Conservation (phyloP, 768 basidiomycete species). For the Lentinus brumalis region DNA sequence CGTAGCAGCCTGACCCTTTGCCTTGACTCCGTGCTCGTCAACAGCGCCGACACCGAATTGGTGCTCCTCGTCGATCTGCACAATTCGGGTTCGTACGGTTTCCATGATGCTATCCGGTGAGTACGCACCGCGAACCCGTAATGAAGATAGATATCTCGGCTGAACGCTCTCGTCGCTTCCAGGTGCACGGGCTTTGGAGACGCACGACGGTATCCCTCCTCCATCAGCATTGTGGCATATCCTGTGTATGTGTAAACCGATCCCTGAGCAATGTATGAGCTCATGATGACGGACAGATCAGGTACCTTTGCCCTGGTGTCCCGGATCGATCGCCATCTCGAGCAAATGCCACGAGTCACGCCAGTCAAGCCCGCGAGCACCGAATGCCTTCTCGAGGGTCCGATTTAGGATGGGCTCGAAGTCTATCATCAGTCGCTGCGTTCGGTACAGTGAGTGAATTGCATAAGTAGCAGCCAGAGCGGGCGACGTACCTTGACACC, state of each 20-base stretch:
- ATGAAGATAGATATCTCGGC: slow-evolving; percentile 23
- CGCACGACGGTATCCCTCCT: slow-evolving; percentile 20
- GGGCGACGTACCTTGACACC: slow-evolving; percentile 16
- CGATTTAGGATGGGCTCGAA: slow-evolving; percentile 16
- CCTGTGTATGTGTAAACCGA: slow-evolving; percentile 15
- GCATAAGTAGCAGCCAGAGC: background rate
- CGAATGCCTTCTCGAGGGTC: slow-evolving; percentile 10
- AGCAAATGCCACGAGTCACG: slow-evolving; percentile 22
- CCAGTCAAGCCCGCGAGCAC: slow-evolving; percentile 9
- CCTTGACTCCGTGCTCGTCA: slow-evolving; percentile 10
- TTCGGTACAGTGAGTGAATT: background rate
- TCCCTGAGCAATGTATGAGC: too few relatives aligned
- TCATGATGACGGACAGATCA: background rate
- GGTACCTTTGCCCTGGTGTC: slow-evolving; percentile 18
- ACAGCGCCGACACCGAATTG: slow-evolving; percentile 14
- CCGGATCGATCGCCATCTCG: slow-evolving; percentile 20
- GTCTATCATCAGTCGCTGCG: slow-evolving; percentile 2
- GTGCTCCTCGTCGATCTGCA: slow-evolving; percentile 14
- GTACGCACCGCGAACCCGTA: slow-evolving; percentile 24
- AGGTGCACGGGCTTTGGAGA: slow-evolving; percentile 20
- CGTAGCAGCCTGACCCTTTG: slow-evolving; percentile 11
- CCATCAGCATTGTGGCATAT: slow-evolving; percentile 18
- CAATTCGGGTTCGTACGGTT: background rate
- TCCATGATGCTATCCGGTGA: background rate
- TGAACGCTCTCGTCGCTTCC: slow-evolving; percentile 19